Conservation (phyloP, 345 rosid genomes). For the Triadica sebifera region DNA sequence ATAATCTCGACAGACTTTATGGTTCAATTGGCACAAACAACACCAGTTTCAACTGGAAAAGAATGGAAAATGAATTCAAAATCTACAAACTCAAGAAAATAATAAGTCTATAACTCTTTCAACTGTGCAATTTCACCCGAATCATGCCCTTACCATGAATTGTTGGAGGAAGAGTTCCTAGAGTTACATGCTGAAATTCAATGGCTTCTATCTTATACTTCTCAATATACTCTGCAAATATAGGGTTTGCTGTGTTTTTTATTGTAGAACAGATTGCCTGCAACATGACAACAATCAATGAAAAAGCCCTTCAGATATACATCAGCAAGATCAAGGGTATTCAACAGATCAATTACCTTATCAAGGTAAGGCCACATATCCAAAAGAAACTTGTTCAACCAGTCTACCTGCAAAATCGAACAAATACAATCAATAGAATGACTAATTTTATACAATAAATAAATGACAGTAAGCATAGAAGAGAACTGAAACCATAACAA, state of each 20-base stretch:
- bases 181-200: constrained; percentile 51
- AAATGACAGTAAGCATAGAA: background rate
- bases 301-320: background rate
- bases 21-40: background rate
- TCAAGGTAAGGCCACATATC: constrained; percentile 79
- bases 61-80: background rate
- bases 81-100: background rate
- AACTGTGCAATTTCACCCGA: background rate
- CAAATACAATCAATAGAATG: background rate
- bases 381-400: constrained; percentile 63
- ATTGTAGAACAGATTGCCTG: constrained; percentile 61
- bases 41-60: background rate
- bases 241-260: constrained; percentile 45
- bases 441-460: background rate
- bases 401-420: constrained; percentile 51
- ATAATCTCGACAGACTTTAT: background rate
- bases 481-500: background rate
- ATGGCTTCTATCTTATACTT: constrained; percentile 47
- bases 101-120: background rate
- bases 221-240: constrained; percentile 60
- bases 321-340: constrained; percentile 3
- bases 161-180: constrained; percentile 67
- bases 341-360: constrained; percentile 42
- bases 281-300: constrained; percentile 4
- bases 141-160: constrained; percentile 46